Evolutionary conservation across 345 rosid genomes (phyloP).

Genomic region (Aegle marmelos): DNA sequence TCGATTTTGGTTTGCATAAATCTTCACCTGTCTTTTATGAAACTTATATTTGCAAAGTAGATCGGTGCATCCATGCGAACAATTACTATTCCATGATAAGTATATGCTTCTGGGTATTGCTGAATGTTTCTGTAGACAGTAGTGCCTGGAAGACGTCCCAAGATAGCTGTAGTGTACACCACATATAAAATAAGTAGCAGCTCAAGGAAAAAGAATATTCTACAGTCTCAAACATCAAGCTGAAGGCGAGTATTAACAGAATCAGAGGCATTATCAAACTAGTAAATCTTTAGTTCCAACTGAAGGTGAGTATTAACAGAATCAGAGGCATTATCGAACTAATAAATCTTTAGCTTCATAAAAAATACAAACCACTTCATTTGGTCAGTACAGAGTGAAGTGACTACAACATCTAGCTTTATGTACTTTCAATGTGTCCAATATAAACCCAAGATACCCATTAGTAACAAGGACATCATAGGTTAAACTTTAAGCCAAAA

Average conservation of each 20-base stretch:
- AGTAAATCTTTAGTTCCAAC: background rate
- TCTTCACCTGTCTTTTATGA: conserved; percentile 80
- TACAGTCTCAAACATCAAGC: background rate
- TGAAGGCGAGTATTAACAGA: background rate
- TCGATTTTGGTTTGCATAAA: conserved; percentile 5
- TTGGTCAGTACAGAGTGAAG: background rate
- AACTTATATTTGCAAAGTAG: conserved; percentile 95
- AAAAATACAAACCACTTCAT: background rate
- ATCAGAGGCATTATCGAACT: background rate
- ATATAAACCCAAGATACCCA: background rate
- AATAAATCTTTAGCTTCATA: background rate
- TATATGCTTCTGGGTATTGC: conserved; percentile 97
- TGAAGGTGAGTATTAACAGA: background rate
- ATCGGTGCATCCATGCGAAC: conserved; percentile 94
- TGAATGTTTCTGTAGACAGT: conserved; percentile 83
- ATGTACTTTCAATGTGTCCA: background rate
- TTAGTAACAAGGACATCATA: background rate
- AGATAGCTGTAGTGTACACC: conserved; percentile 58
- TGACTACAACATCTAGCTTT: background rate
- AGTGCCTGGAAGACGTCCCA: conserved; percentile 99
- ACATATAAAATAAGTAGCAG: background rate
- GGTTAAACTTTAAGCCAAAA: background rate
- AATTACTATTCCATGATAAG: conserved; percentile 87
- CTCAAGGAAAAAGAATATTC: background rate
- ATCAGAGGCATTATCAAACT: background rate